These are phyloP conservation scores for Amauroascus niger DNA, from an alignment of 2,329 filamentous ascomycete genomes.

Conservation along the genomic window DNA sequence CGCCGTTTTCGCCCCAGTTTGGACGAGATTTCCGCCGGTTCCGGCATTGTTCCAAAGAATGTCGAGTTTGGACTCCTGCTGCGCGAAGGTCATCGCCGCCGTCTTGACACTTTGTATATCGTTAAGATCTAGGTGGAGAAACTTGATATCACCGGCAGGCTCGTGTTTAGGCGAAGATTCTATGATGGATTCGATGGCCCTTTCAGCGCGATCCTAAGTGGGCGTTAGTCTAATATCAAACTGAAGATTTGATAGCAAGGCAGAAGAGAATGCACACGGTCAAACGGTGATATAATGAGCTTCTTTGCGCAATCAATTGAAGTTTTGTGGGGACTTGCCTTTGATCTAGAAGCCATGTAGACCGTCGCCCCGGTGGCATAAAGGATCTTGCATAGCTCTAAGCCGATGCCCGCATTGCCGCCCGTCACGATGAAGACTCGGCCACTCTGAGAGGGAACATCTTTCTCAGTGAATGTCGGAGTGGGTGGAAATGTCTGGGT, in stretches of 20 bases:
- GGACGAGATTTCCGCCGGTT: not conserved
- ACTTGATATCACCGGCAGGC: not conserved
- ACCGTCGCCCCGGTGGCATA: conserved; percentile 47
- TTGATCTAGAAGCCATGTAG: conserved; percentile 46
- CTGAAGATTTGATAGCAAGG: conserved; percentile 24
- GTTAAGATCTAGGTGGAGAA: not conserved
- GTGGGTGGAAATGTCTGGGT: not conserved
- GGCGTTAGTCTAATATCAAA: not conserved
- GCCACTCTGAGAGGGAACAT: not conserved
- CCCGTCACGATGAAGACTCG: conserved; percentile 46
- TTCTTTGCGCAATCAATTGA: no score
- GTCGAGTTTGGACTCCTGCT: conserved; percentile 31
- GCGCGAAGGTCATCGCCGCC: conserved; percentile 28
- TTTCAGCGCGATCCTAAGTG: not conserved
- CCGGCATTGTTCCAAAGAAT: conserved; percentile 35
- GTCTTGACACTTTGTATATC: conserved; percentile 25
- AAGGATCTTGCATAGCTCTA: conserved; percentile 45
- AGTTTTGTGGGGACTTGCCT: conserved; percentile 38
- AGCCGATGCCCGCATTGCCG: conserved; percentile 21
- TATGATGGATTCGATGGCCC: not conserved
- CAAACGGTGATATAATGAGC: no score
- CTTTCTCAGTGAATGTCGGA: not conserved
- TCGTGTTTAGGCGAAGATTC: not conserved
- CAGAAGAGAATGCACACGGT: conserved; percentile 34
- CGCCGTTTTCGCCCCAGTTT: not conserved